Evolutionary conservation across 768 basidiomycete species (phyloP), one percentile per base, ranked within the genome.

Genomic region (Termitomyces sp.): DNA sequence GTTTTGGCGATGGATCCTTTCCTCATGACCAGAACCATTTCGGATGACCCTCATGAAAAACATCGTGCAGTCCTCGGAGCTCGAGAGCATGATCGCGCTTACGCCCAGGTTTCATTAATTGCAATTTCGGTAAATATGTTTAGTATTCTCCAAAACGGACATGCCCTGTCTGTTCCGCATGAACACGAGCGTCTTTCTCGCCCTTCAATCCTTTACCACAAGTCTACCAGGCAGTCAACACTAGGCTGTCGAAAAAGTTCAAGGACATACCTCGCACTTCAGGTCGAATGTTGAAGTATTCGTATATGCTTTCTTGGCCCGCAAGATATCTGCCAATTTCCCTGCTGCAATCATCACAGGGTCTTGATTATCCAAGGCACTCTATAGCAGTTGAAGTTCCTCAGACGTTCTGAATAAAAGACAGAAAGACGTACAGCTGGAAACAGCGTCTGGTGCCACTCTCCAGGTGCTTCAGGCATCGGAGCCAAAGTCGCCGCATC

Each of bases 271-370:
- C 77, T 94, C 85, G 70, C 93, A 96, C 67, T 87, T 89, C 48
- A 98, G 72, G 72, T 94, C 91, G 70, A 98, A 98, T 4, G 91
- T 96, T 46, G 89, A 72, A 4, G 91, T 95, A 71, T 98, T 97
- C 12, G 95, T 97, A 67, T 82, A 98, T 28, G 92, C 93, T 66
- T 84, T 89, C 75, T 87, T 88, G 35, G 79, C 78, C 35, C 93
- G 81, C 66, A 98, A 72, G 60, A 84, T 81, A 26, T 77, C 80
- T 5, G 91, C 91, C 26, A 98, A 78, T 68, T 84, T 82, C 68
- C 80, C 78, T 4, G 86, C 90, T 8, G 89, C 90, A 18, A 74
- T 66, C 33, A 92, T 71, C 50, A 88, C 72, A 26, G 82, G 72
- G 66, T 91, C 88, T 4, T 74, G 69, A 14, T 78, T 75, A 33